A percentile compares a stretch with the other conserved stretches of the same genome.
Conservation (phyloP, 257 asterid species). For the Solanum medicagineum region DNA sequence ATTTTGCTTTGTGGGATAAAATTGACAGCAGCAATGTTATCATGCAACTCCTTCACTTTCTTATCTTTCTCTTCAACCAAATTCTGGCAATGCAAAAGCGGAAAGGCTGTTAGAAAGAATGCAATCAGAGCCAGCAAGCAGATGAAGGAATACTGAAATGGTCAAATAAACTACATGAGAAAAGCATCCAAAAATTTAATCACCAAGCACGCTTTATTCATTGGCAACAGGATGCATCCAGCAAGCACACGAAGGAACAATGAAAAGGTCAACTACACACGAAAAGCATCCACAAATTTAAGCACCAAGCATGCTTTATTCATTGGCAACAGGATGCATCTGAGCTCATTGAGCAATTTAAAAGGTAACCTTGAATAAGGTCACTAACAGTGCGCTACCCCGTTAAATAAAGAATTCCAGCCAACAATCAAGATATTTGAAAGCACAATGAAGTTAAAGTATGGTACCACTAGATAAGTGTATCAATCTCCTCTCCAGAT, state of each 20-base stretch:
- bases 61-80: conserved; percentile 98
- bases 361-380: background rate
- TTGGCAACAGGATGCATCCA: background rate
- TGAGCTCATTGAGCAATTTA: background rate
- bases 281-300: background rate
- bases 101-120: background rate
- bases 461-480: background rate
- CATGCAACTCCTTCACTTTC: conserved; percentile 86
- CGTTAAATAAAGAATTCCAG: background rate
- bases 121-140: background rate
- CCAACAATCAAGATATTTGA: background rate
- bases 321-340: background rate
- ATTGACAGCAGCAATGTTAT: conserved; percentile 79
- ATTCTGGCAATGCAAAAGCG: conserved; percentile 33
- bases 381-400: background rate
- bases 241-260: background rate
- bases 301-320: background rate
- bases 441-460: background rate
- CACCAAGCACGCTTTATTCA: background rate
- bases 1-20: conserved; percentile 94
- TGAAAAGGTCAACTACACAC: background rate
- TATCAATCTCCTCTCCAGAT: background rate
- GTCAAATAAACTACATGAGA: background rate
- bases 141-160: background rate
- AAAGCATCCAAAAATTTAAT: background rate